Evolutionary conservation across 2,329 filamentous ascomycete species (phyloP), one percentile per base, ranked within the genome.

Genomic region (Ustulina deusta): DNA sequence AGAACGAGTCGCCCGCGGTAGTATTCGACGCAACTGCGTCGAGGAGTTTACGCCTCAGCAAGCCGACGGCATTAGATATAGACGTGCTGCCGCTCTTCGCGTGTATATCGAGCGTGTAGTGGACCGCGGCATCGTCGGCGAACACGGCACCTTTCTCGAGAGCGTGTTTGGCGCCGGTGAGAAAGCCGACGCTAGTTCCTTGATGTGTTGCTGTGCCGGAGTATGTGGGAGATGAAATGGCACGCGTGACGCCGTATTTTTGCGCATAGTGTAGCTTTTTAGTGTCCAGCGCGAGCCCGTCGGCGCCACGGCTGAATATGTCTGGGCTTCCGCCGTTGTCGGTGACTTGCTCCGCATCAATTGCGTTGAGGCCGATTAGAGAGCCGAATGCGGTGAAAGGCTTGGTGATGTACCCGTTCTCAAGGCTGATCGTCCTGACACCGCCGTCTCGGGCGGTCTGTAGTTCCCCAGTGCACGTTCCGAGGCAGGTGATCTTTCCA

Each of bases 301-400:
- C 87, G 4, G 87, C 78, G 7, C 85, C 89, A 11, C 88, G 84
- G 52, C 85, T 87, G 72, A 91, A 90, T 6, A 80, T 74, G 0
- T 81, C 76, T 0, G 78, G 77, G 64, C 79, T 82, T 1, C 76
- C 74, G 1, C 86, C 86, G 66, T 88, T 87, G 69, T 87, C 85
- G 0, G 84, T 86, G 52, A 80, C 79, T 7, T 79, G 74, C 69
- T 91, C 90, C 4, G 83, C 82, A 65, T 87, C 84, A 61, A 92
- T 91, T 61, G 87, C 89, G 69, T 86, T 86, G 6, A 92, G 82
- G 0, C 90, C 90, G 0, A 92, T 78, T 1, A 81, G 80, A 3
- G 87, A 86, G 0, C 86, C 89, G 34, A 91, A 87, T 1, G 86
- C 87, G 2, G 87, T 89, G 68, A 91, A 85, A 0, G 88, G 82